phyloP scores from a whole-genome alignment of 225 moss, liverwort and hornwort species.

The Pleurozium schreberi region DNA sequence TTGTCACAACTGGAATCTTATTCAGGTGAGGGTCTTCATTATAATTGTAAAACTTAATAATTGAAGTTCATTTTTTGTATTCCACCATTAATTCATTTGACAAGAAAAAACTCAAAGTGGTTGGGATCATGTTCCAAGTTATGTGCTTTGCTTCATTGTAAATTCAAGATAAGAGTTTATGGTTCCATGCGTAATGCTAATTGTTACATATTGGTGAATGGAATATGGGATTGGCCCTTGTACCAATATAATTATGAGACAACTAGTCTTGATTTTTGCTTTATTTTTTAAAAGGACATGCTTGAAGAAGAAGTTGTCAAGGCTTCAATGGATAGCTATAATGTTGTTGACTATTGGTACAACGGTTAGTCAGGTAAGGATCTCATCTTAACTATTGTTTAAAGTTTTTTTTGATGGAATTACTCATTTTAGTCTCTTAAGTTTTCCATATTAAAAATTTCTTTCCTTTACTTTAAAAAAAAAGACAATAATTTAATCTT shows the following conservation, averaged over 20 bases:
- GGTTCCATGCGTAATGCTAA: not conserved
- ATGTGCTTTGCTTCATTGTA: not conserved
- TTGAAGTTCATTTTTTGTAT: not conserved
- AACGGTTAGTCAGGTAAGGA: slow-evolving; percentile 68
- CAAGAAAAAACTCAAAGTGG: not conserved
- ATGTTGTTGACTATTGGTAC: slow-evolving; percentile 70
- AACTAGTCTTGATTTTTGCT: not conserved
- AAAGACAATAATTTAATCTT: not conserved
- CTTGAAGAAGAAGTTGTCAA: slow-evolving; percentile 61
- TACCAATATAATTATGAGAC: no score
- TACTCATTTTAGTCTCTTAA: not conserved
- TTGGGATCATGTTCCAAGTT: not conserved
- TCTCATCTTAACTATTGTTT: not conserved
- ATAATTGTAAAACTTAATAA: not conserved
- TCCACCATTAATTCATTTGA: not conserved
- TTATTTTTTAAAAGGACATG: slow-evolving; percentile 24
- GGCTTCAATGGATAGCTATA: slow-evolving; percentile 88
- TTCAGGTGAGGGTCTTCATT: slow-evolving; percentile 37
- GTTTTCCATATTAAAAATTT: not conserved
- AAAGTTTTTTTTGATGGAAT: not conserved
- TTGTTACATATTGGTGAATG: not conserved
- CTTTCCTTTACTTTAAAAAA: not conserved
- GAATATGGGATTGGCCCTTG: not conserved
- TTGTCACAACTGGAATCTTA: slow-evolving; percentile 80
- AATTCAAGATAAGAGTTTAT: not conserved